Percentiles rank a stretch among this genome's conserved stretches.
phyloP scores from a whole-genome alignment of 202 grass and related monocot species.

The Sporobolus alterniflorus region DNA sequence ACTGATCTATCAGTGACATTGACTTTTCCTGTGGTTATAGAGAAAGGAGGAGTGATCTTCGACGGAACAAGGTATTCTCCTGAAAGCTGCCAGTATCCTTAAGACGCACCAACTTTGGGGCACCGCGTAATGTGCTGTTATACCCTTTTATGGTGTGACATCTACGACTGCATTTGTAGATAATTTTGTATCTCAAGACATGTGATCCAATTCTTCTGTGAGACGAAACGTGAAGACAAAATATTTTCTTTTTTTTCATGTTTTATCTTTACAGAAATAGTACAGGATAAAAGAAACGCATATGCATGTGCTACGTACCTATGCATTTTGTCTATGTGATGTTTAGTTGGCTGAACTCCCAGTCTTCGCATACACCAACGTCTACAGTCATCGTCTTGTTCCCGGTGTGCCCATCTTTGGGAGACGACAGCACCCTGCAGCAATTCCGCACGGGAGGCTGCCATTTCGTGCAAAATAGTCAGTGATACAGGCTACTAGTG shows the following conservation, averaged over 20 bases:
- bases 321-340: slow-evolving; percentile 9
- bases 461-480: slow-evolving; percentile 16
- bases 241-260: not conserved
- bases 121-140: slow-evolving; percentile 7
- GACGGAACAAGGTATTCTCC: slow-evolving; percentile 77
- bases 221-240: not conserved
- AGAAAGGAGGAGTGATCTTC: slow-evolving; percentile 65
- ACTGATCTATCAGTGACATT: not conserved
- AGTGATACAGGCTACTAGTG: slow-evolving; percentile 5
- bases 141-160: not conserved
- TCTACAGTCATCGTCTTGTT: slow-evolving; percentile 78
- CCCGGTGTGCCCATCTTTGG: slow-evolving; percentile 28
- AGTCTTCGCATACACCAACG: slow-evolving; percentile 71
- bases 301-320: no score
- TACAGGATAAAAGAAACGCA: not conserved
- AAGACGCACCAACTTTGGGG: slow-evolving; percentile 56
- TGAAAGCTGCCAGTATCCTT: slow-evolving; percentile 54
- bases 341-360: slow-evolving; percentile 64
- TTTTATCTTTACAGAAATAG: not conserved
- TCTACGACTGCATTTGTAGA: slow-evolving; percentile 8
- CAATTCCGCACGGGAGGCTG: slow-evolving; percentile 93
- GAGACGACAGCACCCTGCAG: slow-evolving; percentile 73
- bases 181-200: not conserved
- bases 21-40: slow-evolving; percentile 11
- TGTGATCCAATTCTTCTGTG: not conserved